Evolutionary conservation across 106 monocot species (phyloP).

Genomic region (Platanthera zijinensis): DNA sequence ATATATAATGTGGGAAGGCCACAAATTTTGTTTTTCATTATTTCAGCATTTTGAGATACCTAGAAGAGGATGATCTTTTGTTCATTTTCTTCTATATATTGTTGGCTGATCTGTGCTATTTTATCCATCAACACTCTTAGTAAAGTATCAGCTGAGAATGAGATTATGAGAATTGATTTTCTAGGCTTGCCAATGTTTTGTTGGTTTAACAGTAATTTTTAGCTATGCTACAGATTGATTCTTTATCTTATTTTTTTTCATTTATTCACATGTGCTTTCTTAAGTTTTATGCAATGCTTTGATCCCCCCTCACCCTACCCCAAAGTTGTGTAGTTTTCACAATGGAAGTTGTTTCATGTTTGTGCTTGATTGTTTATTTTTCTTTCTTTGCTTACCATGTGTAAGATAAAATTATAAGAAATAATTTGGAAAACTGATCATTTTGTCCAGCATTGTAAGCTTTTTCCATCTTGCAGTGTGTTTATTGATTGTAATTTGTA

Average conservation of each 20-base stretch:
- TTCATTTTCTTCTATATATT: not conserved
- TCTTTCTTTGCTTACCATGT: not conserved
- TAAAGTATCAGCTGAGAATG: not conserved
- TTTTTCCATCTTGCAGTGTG: not conserved
- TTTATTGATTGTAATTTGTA: not conserved
- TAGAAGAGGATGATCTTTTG: not conserved
- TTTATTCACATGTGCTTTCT: not conserved
- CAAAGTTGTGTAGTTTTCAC: not conserved
- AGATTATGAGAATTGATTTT: not conserved
- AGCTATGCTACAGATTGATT: not conserved
- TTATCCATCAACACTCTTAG: not conserved
- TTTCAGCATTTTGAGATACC: not conserved
- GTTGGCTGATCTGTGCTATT: not conserved
- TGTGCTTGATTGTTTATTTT: not conserved
- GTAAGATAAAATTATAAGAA: not conserved
- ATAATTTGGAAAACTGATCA: not conserved
- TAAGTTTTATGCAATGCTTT: not conserved
- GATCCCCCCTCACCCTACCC: not conserved
- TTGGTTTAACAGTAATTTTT: not conserved
- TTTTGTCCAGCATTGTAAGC: not conserved
- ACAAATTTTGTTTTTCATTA: not conserved
- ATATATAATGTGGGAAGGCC: too few relatives aligned
- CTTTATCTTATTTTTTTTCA: not conserved
- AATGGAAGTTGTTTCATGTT: not conserved
- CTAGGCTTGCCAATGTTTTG: not conserved